Conservation (phyloP, 2,329 filamentous ascomycete genomes). For the Ceratocystis huliohia region DNA sequence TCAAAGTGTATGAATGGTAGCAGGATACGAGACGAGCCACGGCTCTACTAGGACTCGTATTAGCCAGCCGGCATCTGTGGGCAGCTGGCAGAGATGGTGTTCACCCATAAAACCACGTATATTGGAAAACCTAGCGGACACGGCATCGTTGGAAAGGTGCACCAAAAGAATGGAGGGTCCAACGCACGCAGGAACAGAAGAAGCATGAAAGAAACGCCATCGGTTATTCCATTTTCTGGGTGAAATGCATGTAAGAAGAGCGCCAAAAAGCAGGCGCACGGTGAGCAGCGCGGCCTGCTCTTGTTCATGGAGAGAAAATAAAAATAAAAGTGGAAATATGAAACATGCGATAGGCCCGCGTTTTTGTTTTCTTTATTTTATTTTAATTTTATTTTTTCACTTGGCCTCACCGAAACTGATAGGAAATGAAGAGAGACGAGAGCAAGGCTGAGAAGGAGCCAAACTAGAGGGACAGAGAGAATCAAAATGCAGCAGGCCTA, state of each 20-base stretch:
- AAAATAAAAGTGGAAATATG: background rate
- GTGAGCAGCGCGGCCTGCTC: background rate
- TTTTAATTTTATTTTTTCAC: too few species aligned
- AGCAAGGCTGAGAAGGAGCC: background rate
- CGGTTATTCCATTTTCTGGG: background rate
- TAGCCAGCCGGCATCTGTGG: too few species aligned
- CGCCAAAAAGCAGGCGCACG: background rate
- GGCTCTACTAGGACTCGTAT: too few species aligned
- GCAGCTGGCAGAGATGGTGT: too few species aligned
- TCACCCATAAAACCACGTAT: too few species aligned
- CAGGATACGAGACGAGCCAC: too few species aligned
- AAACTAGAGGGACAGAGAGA: background rate
- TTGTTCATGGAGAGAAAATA: background rate
- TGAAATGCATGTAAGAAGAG: background rate
- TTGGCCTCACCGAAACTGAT: too few species aligned
- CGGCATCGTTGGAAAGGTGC: too few species aligned
- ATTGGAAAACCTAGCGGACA: too few species aligned
- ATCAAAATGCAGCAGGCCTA: background rate
- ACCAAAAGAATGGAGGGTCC: too few species aligned
- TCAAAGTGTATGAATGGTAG: too few species aligned
- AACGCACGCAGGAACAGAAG: background rate
- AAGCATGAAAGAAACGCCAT: background rate
- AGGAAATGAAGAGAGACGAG: background rate
- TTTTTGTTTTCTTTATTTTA: background rate
- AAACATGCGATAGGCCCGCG: constrained; percentile 4